Base-by-base conservation (phyloP, 2,329 filamentous ascomycete genomes). In the Claviceps quebecensis region DNA sequence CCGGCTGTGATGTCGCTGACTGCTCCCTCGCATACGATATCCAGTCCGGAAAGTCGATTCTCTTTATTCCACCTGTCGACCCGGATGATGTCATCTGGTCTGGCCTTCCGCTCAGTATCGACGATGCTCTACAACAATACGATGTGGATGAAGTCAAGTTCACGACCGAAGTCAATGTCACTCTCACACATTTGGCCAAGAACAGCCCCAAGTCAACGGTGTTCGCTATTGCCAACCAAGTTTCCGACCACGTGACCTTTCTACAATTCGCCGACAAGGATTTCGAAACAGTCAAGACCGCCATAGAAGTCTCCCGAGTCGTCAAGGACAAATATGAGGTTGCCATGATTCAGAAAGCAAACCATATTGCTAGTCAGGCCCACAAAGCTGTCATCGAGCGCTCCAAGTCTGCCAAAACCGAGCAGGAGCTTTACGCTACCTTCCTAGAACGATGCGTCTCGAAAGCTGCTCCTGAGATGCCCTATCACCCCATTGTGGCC, bases 61-160 rank as follows among this genome's bases (percentile, higher is more conserved):
- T 98, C 47, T 98, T 90, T 71, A 91, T 98, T 60, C 91, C 93
- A 2, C 86, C 89, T 16, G 78, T 90, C 60, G 83, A 95, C 59
- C 79, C 87, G n/a, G 86, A 93, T 44, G 83, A 82, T 51, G 89
- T 97, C 53, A 87, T 97, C 63, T 98, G 91, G 91, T 86, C 85
- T 29, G 93, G 93, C 13, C 76, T 97, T 16, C 93, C 91, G 0
- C 72, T 94, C 54, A 86, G 82, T 38, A 70, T 77, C 37, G 76
- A 85, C 43, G 85, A 96, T 62, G 91, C 91, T 6, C 70, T 85
- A 54, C 69, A 78, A 47, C 76, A 78, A 56, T 97, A 87, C 69
- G 87, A 95, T 57, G 80, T 94, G 56, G 91, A 97, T 64, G 73
- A 80, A 38, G 87, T 91, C 56, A 76, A 78, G 53, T 81, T 81